These are phyloP conservation scores for Leishmania guyanensis DNA, from an alignment of 208 protist genomes.

Conservation along the genomic window DNA sequence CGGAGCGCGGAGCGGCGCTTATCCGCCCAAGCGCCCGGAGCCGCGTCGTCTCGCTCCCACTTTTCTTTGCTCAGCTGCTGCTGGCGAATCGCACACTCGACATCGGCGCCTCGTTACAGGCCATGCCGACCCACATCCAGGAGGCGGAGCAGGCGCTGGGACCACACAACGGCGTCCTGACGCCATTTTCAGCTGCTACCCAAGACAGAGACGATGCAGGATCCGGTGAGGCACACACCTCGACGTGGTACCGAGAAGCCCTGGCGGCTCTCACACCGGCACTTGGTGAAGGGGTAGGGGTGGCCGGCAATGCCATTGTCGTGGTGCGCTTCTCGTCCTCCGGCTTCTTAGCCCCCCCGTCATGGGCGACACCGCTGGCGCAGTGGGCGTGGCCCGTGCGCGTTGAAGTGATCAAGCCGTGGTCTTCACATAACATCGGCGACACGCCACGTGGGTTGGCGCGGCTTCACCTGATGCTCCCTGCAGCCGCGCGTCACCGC, in stretches of 20 bases:
- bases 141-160: slow-evolving; percentile 19
- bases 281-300: neutral
- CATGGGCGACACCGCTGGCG: slow-evolving; percentile 15
- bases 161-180: slow-evolving; percentile 8
- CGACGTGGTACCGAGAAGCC: slow-evolving; percentile 22
- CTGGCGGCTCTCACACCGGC: slow-evolving; percentile 15
- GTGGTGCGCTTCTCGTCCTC: slow-evolving; percentile 14
- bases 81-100: slow-evolving; percentile 49
- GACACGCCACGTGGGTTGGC: neutral
- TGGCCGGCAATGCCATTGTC: slow-evolving; percentile 39
- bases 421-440: slow-evolving; percentile 1
- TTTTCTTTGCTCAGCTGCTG: slow-evolving; percentile 60
- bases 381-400: slow-evolving; percentile 40
- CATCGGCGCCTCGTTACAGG: slow-evolving; percentile 30
- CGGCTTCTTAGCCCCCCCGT: neutral
- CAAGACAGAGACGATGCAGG: neutral
- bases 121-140: slow-evolving; percentile 25
- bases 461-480: slow-evolving; percentile 45
- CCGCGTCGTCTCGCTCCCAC: slow-evolving; percentile 49
- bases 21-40: slow-evolving; percentile 33
- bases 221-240: neutral
- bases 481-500: slow-evolving; percentile 42
- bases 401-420: slow-evolving; percentile 32
- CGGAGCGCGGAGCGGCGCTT: slow-evolving; percentile 55
- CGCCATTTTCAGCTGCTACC: neutral